Conservation (phyloP, 2,329 filamentous ascomycete species). For the Annulohypoxylon truncatum region DNA sequence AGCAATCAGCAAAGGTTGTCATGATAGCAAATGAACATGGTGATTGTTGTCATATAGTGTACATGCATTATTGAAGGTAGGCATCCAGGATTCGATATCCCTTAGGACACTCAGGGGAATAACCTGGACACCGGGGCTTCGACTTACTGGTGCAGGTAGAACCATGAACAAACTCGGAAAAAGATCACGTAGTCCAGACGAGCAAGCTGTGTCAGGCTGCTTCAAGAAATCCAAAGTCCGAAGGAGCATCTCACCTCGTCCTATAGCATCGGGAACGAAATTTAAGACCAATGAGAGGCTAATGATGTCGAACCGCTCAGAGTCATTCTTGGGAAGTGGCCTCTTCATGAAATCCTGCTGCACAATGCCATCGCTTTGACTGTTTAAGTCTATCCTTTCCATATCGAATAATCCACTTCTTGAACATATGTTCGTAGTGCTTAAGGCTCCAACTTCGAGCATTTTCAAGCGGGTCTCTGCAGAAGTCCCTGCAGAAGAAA, state of each 20-base stretch:
- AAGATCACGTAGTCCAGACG: slow-evolving; percentile 45
- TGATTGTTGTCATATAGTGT: background rate
- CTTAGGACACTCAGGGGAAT: background rate
- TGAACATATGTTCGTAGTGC: slow-evolving; percentile 86
- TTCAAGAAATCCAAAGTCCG: slow-evolving; percentile 78
- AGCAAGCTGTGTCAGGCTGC: slow-evolving; percentile 42
- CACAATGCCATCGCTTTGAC: slow-evolving; percentile 81
- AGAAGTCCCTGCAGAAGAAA: slow-evolving; percentile 27
- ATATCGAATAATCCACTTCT: slow-evolving; percentile 76
- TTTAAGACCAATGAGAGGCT: slow-evolving; percentile 94
- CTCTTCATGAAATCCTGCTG: slow-evolving; percentile 96
- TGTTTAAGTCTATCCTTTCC: slow-evolving; percentile 89
- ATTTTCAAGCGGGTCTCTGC: slow-evolving; percentile 63
- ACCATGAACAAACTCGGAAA: slow-evolving; percentile 88
- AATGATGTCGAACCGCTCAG: slow-evolving; percentile 85
- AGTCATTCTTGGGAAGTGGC: slow-evolving; percentile 72
- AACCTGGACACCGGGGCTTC: background rate
- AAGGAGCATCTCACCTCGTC: slow-evolving; percentile 85
- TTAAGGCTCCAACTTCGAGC: slow-evolving; percentile 91
- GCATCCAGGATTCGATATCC: background rate
- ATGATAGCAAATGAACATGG: background rate
- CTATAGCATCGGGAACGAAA: slow-evolving; percentile 82
- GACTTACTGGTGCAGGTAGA: slow-evolving; percentile 75
- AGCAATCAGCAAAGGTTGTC: slow-evolving; percentile 15
- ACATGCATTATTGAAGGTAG: background rate